A percentile compares a stretch with the other conserved stretches of the same genome.
phyloP scores from a whole-genome alignment of 2,329 filamentous ascomycete genomes.

The Fusarium heterosporum region DNA sequence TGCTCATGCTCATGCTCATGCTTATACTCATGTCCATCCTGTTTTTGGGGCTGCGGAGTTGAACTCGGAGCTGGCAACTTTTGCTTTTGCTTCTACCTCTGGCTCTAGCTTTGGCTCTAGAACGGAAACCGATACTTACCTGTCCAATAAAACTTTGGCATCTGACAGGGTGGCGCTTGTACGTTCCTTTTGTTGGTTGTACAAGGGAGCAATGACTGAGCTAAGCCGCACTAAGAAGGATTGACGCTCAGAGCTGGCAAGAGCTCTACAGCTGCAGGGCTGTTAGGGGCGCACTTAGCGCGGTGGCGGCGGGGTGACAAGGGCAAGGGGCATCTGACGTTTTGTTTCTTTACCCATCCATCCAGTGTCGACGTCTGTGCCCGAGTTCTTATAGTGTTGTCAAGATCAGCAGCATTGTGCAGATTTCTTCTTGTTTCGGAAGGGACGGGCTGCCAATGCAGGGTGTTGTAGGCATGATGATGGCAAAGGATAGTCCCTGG shows the following conservation, averaged over 20 bases:
- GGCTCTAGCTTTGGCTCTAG: background rate
- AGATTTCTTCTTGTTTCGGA: background rate
- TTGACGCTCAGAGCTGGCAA: conserved; percentile 22
- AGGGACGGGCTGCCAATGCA: no score
- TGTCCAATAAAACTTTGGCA: conserved; percentile 17
- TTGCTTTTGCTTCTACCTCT: conserved; percentile 8
- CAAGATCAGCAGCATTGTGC: background rate
- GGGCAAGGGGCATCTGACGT: conserved; percentile 23
- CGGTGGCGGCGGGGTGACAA: conserved; percentile 31
- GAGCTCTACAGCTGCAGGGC: conserved; percentile 32
- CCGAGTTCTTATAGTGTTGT: background rate
- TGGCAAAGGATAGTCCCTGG: background rate
- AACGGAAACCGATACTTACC: conserved; percentile 24
- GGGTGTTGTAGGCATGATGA: no score
- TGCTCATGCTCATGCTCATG: no score
- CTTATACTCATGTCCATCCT: no score
- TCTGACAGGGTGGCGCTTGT: conserved; percentile 34
- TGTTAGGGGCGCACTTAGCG: conserved; percentile 37
- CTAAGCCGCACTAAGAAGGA: conserved; percentile 23
- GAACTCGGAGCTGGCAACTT: no score
- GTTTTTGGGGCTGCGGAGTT: conserved; percentile 15
- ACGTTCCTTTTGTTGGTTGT: conserved; percentile 38
- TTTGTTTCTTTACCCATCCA: conserved; percentile 19
- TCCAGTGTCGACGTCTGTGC: conserved; percentile 4
- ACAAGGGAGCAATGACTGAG: conserved; percentile 24